Conservation (phyloP, 441 rosid genomes). For the Theobroma grandiflorum region DNA sequence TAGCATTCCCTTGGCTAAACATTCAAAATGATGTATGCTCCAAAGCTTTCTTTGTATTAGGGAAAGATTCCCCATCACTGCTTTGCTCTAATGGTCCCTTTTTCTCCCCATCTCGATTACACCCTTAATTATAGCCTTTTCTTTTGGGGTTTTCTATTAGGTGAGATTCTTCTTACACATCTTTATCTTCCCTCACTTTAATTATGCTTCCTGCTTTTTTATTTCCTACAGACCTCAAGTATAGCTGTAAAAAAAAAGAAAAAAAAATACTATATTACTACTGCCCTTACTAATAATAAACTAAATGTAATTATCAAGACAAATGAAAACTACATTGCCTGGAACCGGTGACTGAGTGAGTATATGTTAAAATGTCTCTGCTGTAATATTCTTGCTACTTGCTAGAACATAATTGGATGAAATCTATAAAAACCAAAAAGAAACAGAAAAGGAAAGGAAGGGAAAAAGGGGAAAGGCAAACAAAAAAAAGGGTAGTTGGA, state of each 20-base stretch:
- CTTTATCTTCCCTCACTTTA: slow-evolving; percentile 18
- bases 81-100: slow-evolving; percentile 25
- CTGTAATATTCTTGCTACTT: neutral
- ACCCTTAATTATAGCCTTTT: neutral
- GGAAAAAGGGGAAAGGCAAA: neutral
- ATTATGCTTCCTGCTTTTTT: slow-evolving; percentile 15
- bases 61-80: slow-evolving; percentile 40
- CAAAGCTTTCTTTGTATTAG: slow-evolving; percentile 22
- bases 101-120: neutral
- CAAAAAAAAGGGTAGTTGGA: slow-evolving; percentile 21
- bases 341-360: neutral
- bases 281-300: no score
- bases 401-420: slow-evolving; percentile 25
- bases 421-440: neutral
- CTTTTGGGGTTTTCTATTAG: neutral
- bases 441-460: neutral
- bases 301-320: neutral
- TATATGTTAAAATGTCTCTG: neutral
- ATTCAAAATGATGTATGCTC: slow-evolving; percentile 8
- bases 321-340: neutral
- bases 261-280: no score
- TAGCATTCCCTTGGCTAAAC: slow-evolving; percentile 33
- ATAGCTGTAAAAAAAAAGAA: neutral
- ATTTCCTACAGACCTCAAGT: neutral
- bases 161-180: slow-evolving; percentile 9